Evolutionary conservation across 495 filamentous ascomycete genomes (phyloP).

Genomic region (Aspergillus wentii): DNA sequence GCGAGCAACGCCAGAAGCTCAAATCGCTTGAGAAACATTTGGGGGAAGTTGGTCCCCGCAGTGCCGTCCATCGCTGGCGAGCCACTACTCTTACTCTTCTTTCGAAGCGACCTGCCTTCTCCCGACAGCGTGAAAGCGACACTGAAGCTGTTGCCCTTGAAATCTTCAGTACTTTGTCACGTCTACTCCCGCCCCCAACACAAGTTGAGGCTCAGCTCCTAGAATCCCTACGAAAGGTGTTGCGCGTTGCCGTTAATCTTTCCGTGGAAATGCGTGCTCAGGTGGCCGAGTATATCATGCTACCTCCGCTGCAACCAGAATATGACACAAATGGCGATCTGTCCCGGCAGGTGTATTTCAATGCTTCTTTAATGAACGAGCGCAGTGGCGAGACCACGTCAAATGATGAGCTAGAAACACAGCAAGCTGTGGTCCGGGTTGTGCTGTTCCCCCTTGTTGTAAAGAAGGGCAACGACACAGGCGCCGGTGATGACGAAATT

Average conservation of each 20-base stretch:
- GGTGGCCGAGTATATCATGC: conserved; percentile 94
- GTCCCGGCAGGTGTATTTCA: conserved; percentile 75
- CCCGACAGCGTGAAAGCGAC: conserved; percentile 71
- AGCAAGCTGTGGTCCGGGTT: conserved; percentile 74
- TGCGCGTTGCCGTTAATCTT: conserved; percentile 76
- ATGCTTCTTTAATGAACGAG: conserved; percentile 89
- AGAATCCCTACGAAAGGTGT: conserved; percentile 75
- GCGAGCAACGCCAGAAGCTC: conserved; percentile 94
- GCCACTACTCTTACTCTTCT: conserved; percentile 89
- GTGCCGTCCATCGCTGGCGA: conserved; percentile 91
- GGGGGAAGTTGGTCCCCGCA: conserved; percentile 74
- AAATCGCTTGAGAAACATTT: conserved; percentile 89
- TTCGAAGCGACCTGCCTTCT: conserved; percentile 68
- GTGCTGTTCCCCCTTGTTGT: conserved; percentile 93
- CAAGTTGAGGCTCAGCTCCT: conserved; percentile 69
- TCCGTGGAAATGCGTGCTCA: conserved; percentile 97
- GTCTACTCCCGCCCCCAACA: conserved; percentile 77
- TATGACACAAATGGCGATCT: conserved; percentile 92
- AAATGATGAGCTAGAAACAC: conserved; percentile 72
- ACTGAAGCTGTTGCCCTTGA: conserved; percentile 86
- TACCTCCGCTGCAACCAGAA: conserved; percentile 89
- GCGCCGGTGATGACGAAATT: conserved; percentile 82
- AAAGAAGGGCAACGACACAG: conserved; percentile 84
- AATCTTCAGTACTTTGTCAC: conserved; percentile 71
- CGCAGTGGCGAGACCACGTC: conserved; percentile 62